A percentile compares a stretch with the other conserved stretches of the same genome.
Conservation (phyloP, 2,329 filamentous ascomycete genomes). For the Sphaerulina vaccinii region DNA sequence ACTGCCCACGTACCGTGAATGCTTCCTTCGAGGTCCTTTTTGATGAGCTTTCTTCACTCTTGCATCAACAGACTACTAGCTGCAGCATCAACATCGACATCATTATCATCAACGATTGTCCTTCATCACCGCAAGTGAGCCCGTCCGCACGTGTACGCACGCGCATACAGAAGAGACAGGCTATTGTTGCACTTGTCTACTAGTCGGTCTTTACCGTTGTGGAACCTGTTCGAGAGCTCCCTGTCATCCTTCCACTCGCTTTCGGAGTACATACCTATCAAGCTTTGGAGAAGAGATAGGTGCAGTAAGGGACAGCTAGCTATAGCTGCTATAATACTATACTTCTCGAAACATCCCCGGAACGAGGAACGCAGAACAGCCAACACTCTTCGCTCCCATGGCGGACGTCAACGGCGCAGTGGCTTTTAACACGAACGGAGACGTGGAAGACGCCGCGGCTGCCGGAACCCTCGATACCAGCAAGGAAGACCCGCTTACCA, state of each 20-base stretch:
- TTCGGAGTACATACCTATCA: neutral
- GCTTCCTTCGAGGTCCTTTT: neutral
- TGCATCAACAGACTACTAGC: constrained; percentile 1
- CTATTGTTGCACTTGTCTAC: constrained; percentile 11
- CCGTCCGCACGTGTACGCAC: neutral
- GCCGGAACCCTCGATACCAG: neutral
- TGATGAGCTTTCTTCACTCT: neutral
- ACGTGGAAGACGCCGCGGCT: constrained; percentile 3
- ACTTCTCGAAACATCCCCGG: neutral
- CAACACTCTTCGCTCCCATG: constrained; percentile 7
- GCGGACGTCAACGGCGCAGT: constrained; percentile 15
- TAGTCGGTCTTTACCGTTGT: constrained; percentile 21
- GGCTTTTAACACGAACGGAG: neutral
- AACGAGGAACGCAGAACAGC: neutral
- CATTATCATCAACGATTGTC: no score
- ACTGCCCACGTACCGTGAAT: constrained; percentile 5
- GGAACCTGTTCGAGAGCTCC: constrained; percentile 12
- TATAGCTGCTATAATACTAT: neutral
- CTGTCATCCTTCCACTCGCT: neutral
- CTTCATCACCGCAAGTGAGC: neutral
- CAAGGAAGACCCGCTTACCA: constrained; percentile 8
- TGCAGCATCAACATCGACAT: no score
- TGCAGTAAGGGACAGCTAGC: no score
- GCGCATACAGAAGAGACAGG: constrained; percentile 3
- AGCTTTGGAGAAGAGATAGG: neutral